Base-by-base conservation (phyloP, 352 stramenopile genomes). In the Globisporangium perplexum region DNA sequence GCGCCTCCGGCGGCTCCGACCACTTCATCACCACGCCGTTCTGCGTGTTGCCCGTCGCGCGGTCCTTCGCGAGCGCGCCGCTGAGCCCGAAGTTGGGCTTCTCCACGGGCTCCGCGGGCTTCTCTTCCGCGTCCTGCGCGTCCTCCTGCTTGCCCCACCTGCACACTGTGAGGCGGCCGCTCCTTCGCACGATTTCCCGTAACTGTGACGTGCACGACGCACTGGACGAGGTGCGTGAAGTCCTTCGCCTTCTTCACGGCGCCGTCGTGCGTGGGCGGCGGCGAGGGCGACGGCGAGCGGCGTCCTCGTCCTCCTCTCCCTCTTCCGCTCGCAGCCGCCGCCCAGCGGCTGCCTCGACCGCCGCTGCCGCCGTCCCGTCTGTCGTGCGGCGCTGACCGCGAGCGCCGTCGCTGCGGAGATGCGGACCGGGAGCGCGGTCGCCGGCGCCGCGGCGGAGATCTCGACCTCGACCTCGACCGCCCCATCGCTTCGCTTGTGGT, bases 51-150 rank as follows among this genome's bases (percentile, higher is more conserved):
- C 96, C 96, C 26, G 90, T 98, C 36, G 72, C 50, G n/a, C 80
- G 77, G 71, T 99, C 97, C 63, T 97, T 97, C 20, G 93, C 91
- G 20, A 99, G 78, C 7, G 96, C 96, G 24, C 97, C 97, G 47
- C 92, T 98, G 11, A 99, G 74, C 0, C 92, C 96, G 69, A 99
- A 99, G 68, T 99, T 97, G 15, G 97, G 86, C 63, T 98, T 98
- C 59, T 97, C 72, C 44, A 90, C 72, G 2, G 74, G 76, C 62
- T 73, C 62, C 15, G 60, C 54, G 3, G 71, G 55, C 46, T 68
- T 65, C 14, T 69, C 45, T 6, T 57, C 59, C 7, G 61, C 63
- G 0, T 62, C 55, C 39, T 81, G 65, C 24, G 85, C 57, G 41
- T 88, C 71, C 55, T 88, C 78, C 30, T 80, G 57, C 63, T 91